Evolutionary conservation across 2,329 filamentous ascomycete genomes (phyloP).

Genomic region (Dothideomycetes sp.): DNA sequence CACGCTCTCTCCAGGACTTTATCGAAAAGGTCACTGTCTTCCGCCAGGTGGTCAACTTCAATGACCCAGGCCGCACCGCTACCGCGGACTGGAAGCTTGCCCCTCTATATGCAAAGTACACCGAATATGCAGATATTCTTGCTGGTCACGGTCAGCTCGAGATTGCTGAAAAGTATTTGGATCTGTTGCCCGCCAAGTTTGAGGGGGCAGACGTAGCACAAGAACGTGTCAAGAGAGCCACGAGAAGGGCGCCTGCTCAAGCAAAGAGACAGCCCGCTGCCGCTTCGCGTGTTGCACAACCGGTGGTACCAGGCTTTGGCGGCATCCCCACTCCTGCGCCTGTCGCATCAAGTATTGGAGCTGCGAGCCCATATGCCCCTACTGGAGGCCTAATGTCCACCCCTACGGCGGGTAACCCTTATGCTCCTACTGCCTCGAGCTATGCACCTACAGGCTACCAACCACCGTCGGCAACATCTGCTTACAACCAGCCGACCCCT

Average conservation of each 20-base stretch:
- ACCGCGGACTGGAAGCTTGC: conserved; percentile 79
- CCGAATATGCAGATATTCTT: conserved; percentile 91
- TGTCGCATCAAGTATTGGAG: conserved; percentile 9
- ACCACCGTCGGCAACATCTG: conserved; percentile 11
- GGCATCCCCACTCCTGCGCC: conserved; percentile 16
- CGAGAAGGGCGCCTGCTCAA: conserved; percentile 47
- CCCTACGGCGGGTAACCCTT: conserved; percentile 29
- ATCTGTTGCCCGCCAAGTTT: conserved; percentile 73
- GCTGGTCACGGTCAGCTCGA: conserved; percentile 79
- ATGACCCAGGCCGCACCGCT: conserved; percentile 62
- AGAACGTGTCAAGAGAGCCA: conserved; percentile 75
- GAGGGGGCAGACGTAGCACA: conserved; percentile 79
- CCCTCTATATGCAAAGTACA: conserved; percentile 84
- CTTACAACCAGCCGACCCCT: conserved; percentile 8
- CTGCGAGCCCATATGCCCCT: conserved; percentile 27
- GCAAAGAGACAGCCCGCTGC: conserved; percentile 27
- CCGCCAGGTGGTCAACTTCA: conserved; percentile 84
- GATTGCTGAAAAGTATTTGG: conserved; percentile 82
- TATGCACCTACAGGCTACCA: conserved; percentile 44
- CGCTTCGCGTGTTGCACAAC: conserved; percentile 17
- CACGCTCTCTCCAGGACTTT: conserved; percentile 76
- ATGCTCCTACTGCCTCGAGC: conserved; percentile 32
- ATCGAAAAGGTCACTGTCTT: conserved; percentile 98
- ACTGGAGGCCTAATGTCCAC: conserved; percentile 8
- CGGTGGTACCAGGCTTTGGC: conserved; percentile 25